Evolutionary conservation across 208 protist species (phyloP).

Genomic region (Blechomonas ayalai): DNA sequence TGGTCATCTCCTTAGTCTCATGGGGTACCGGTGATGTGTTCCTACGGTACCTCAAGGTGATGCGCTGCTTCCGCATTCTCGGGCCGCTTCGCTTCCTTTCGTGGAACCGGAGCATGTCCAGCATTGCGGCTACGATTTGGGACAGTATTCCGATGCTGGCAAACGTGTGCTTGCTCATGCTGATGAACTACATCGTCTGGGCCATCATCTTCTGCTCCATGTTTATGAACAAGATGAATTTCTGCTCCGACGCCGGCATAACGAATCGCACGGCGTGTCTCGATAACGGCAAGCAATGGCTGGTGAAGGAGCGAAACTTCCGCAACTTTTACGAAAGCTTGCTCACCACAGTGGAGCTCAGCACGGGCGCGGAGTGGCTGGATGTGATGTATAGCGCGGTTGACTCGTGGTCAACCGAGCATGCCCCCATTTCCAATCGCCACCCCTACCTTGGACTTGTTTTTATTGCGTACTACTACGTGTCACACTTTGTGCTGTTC

Average conservation of each 20-base stretch:
- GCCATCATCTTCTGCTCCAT: slow-evolving; percentile 88
- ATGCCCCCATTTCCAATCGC: slow-evolving; percentile 36
- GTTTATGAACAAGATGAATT: slow-evolving; percentile 82
- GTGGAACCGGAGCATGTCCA: slow-evolving; percentile 47
- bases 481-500: slow-evolving; percentile 85
- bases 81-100: slow-evolving; percentile 49
- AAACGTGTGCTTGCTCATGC: slow-evolving; percentile 79
- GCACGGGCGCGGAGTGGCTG: slow-evolving; percentile 85
- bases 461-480: slow-evolving; percentile 89
- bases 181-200: slow-evolving; percentile 91
- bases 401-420: slow-evolving; percentile 49
- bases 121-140: slow-evolving; percentile 67
- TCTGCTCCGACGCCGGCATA: slow-evolving; percentile 44
- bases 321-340: slow-evolving; percentile 84
- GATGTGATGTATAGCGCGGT: slow-evolving; percentile 80
- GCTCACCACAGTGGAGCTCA: slow-evolving; percentile 86
- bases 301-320: slow-evolving; percentile 68
- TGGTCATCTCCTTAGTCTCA: slow-evolving; percentile 73
- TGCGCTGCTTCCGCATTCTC: slow-evolving; percentile 84
- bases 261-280: slow-evolving; percentile 36
- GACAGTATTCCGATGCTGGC: slow-evolving; percentile 69
- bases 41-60: slow-evolving; percentile 69
- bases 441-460: slow-evolving; percentile 75
- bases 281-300: slow-evolving; percentile 29
- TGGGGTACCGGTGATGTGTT: slow-evolving; percentile 29